phyloP scores from a whole-genome alignment of 495 filamentous ascomycete species.

The Darksidea phi region DNA sequence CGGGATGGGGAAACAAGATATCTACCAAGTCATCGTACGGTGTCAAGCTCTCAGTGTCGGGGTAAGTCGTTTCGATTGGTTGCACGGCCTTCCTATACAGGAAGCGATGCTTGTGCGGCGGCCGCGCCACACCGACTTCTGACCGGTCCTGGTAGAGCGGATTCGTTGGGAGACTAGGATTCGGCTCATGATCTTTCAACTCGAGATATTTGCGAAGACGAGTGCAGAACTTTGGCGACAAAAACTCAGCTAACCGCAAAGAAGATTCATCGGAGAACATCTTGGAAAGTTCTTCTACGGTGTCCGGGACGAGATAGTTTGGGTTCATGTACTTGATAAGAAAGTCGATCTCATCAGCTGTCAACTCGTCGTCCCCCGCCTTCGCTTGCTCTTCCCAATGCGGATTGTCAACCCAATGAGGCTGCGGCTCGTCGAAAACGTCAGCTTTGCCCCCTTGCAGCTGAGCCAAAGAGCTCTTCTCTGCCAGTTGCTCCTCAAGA shows the following conservation, averaged over 20 bases:
- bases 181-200: constrained; percentile 39
- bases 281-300: constrained; percentile 74
- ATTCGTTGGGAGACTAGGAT: constrained; percentile 47
- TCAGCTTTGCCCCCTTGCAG: constrained; percentile 84
- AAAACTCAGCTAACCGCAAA: constrained; percentile 71
- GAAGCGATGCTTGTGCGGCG: constrained; percentile 94
- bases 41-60: constrained; percentile 39
- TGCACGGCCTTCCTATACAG: constrained; percentile 64
- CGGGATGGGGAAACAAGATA: constrained; percentile 72
- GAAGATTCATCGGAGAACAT: constrained; percentile 80
- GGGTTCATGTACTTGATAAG: constrained; percentile 85
- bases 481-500: constrained; percentile 80
- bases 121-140: constrained; percentile 60
- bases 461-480: constrained; percentile 85
- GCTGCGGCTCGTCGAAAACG: constrained; percentile 76
- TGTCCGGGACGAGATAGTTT: constrained; percentile 91
- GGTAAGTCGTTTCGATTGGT: constrained; percentile 12
- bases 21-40: constrained; percentile 76
- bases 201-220: constrained; percentile 67
- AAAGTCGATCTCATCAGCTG: constrained; percentile 77
- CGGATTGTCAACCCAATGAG: constrained; percentile 54
- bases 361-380: constrained; percentile 56
- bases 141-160: constrained; percentile 55
- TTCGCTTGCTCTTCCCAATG: constrained; percentile 44
- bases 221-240: constrained; percentile 72